Base-by-base conservation (phyloP, 2,329 filamentous ascomycete species). In the Colletotrichum salicis region DNA sequence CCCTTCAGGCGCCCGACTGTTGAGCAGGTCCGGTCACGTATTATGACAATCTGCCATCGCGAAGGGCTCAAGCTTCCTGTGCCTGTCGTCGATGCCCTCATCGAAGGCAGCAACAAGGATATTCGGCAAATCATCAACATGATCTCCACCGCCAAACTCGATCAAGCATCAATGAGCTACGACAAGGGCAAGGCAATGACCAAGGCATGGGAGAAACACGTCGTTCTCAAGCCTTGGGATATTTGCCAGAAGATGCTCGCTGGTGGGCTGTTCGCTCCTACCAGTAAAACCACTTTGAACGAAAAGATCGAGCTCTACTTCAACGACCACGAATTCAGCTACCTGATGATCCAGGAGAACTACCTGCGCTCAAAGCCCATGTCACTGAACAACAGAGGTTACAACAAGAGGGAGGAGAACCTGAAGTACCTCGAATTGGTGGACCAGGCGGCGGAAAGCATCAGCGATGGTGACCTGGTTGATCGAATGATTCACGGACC, bases 221-320 rank as follows among this genome's bases (percentile, higher is more conserved):
- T 98, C 48, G 90, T 99, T 15, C 85, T 99, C 67, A 98, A 98
- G 82, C 96, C 96, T 0, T 99, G 96, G 96, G 96, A 99, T 79
- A 99, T 99, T 77, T 95, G 94, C 73, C 90, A 93, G 79, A 98
- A 98, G 84, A 94, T 99, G 79, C 89, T 99, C 6, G 94, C 90
- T 31, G 92, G 94, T 4, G 94, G 94, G 48, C 90, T 98, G 82
- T 99, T 98, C 82, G 88, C 93, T 29, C 88, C 91, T 5, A 90
- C 91, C 61, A 97, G 94, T 82, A 97, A 94, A 75, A 86, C 94
- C 3, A 97, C 94, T 0, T 85, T 99, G 45, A 98, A 98, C 79
- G 96, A 99, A 81, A 99, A 99, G 86, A 96, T 97, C 74, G 96
- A 99, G 82, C 90, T 99, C 1, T 99, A 99, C 82, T 99, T 99